phyloP scores from a whole-genome alignment of 768 basidiomycete species.

The Xerocomus potaroensis region DNA sequence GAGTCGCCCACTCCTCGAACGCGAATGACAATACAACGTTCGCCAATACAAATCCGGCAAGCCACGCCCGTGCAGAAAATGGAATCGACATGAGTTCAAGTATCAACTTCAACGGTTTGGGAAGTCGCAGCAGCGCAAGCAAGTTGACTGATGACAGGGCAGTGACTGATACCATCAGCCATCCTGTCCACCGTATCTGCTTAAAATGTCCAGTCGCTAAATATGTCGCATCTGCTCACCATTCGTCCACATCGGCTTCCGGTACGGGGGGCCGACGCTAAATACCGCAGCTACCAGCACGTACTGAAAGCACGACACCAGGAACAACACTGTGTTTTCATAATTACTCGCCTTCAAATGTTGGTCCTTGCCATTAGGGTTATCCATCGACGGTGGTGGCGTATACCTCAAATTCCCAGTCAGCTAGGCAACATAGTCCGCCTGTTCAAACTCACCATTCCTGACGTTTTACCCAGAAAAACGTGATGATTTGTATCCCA shows the following conservation, averaged over 20 bases:
- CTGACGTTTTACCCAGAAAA: constrained; percentile 82
- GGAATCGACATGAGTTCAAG: constrained; percentile 80
- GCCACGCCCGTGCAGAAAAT: constrained; percentile 56
- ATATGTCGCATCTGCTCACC: constrained; percentile 45
- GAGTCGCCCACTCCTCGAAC: constrained; percentile 77
- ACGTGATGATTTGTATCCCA: constrained; percentile 79
- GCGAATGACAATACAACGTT: constrained; percentile 70
- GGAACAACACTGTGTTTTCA: constrained; percentile 89
- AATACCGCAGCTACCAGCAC: constrained; percentile 96
- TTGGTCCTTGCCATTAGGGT: constrained; percentile 51
- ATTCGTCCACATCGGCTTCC: constrained; percentile 94
- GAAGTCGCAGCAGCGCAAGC: constrained; percentile 71
- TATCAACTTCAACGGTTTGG: constrained; percentile 50
- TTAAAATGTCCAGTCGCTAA: not conserved
- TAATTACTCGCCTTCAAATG: constrained; percentile 82
- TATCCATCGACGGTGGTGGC: constrained; percentile 55
- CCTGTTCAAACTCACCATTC: constrained; percentile 54
- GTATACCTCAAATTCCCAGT: constrained; percentile 57
- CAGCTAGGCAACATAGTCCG: not conserved
- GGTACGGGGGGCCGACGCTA: constrained; percentile 96
- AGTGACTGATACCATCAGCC: constrained; percentile 76
- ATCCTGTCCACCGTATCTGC: constrained; percentile 42
- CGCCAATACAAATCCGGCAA: constrained; percentile 61
- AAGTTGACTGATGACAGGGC: constrained; percentile 69
- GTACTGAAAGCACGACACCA: constrained; percentile 98